Evolutionary conservation across 2,329 filamentous ascomycete genomes (phyloP).

Genomic region (Zymoseptoria crescenta): DNA sequence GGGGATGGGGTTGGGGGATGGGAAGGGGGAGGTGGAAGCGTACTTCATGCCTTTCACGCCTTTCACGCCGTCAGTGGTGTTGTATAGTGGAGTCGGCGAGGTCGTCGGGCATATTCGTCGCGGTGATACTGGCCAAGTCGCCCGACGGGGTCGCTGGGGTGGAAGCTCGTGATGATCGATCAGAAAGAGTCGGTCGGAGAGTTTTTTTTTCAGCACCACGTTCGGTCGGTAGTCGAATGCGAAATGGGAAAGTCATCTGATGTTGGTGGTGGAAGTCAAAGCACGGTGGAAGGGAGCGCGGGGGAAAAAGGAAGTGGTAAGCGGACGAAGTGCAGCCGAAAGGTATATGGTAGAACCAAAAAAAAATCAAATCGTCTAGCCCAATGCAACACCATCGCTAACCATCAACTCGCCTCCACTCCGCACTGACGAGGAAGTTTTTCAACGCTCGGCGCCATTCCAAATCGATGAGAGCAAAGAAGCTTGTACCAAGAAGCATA

Average conservation of each 20-base stretch:
- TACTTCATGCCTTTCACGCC: slow-evolving; percentile 10
- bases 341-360: neutral
- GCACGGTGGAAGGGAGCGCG: no score
- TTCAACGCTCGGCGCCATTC: neutral
- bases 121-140: slow-evolving; percentile 11
- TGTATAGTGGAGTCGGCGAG: slow-evolving; percentile 23
- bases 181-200: no score
- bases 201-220: no score
- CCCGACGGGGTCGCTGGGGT: slow-evolving; percentile 3
- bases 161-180: slow-evolving; percentile 11
- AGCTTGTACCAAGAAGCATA: slow-evolving; percentile 3
- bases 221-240: no score
- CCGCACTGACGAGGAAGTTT: slow-evolving; percentile 1
- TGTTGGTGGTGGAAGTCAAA: no score
- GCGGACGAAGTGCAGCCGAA: no score
- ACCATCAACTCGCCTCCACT: neutral
- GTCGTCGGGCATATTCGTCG: slow-evolving; percentile 20
- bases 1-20: neutral
- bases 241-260: no score
- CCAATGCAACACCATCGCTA: slow-evolving; percentile 10
- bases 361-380: neutral
- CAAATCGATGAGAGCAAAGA: slow-evolving; percentile 3
- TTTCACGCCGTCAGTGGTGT: slow-evolving; percentile 16
- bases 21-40: slow-evolving; percentile 10
- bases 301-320: no score